Percentiles rank a stretch among this genome's conserved stretches.
Evolutionary conservation across 768 basidiomycete genomes (phyloP).

Genomic region (Pleurotus platypus): DNA sequence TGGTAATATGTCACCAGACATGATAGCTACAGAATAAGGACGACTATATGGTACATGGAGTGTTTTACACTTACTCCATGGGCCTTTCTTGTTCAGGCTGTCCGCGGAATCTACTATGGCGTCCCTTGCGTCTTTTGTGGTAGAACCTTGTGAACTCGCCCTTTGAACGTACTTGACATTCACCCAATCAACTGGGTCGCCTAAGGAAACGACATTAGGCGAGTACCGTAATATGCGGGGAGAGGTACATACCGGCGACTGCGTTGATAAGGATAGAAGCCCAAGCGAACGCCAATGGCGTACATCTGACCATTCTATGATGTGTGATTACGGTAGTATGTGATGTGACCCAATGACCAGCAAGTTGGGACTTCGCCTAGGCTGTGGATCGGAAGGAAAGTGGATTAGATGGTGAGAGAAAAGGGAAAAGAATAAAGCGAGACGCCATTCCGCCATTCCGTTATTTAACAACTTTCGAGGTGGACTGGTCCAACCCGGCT

Average conservation of each 20-base stretch:
- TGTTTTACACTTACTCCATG: conserved; percentile 28
- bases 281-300: too few relatives aligned
- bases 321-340: background rate
- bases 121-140: conserved; percentile 28
- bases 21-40: conserved; percentile 27
- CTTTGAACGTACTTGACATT: conserved; percentile 36
- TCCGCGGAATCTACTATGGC: conserved; percentile 33
- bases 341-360: background rate
- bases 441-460: background rate
- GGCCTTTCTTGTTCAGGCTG: conserved; percentile 30
- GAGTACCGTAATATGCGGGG: background rate
- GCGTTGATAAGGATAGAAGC: too few relatives aligned
- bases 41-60: background rate
- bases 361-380: background rate
- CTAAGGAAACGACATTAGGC: conserved; percentile 16
- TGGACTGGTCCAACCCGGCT: too few relatives aligned
- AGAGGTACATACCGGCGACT: too few relatives aligned
- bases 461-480: background rate
- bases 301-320: too few relatives aligned
- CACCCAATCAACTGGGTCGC: conserved; percentile 49
- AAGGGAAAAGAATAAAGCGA: background rate
- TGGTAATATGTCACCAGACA: conserved; percentile 17
- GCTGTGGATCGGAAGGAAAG: conserved; percentile 1
- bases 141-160: conserved; percentile 12
- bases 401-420: conserved; percentile 7